Percentiles rank a stretch among this genome's conserved stretches.
phyloP scores from a whole-genome alignment of 2,329 filamentous ascomycete genomes.

The Chaetomiaceae sp. region DNA sequence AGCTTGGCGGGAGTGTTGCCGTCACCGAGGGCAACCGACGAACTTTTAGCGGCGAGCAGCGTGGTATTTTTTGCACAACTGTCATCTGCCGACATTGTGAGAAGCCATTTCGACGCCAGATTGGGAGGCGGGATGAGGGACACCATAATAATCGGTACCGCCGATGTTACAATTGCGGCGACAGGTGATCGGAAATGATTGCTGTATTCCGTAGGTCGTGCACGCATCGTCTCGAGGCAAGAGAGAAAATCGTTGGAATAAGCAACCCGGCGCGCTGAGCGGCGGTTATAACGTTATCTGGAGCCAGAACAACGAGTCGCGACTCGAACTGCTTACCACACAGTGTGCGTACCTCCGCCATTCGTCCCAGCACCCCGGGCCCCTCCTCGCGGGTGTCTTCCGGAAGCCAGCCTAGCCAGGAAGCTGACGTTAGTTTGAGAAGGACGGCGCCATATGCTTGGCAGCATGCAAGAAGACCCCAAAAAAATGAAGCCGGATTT shows the following conservation, averaged over 20 bases:
- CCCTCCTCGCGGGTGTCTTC: neutral
- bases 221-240: neutral
- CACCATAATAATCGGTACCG: neutral
- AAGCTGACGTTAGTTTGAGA: neutral
- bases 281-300: too few relatives aligned
- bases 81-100: slow-evolving; percentile 13
- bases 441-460: neutral
- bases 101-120: slow-evolving; percentile 8
- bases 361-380: neutral
- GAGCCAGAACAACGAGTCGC: neutral
- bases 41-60: neutral
- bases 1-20: neutral
- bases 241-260: neutral
- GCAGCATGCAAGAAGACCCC: neutral
- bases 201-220: too few relatives aligned
- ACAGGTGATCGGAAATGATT: too few relatives aligned
- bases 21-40: slow-evolving; percentile 2
- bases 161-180: too few relatives aligned
- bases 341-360: neutral
- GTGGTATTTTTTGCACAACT: neutral
- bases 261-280: neutral
- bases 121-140: neutral
- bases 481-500: neutral
- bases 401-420: too few relatives aligned
- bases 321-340: neutral